A percentile compares a stretch with the other conserved stretches of the same genome.
phyloP scores from a whole-genome alignment of 257 asterid genomes.

The Agastache rugosa region DNA sequence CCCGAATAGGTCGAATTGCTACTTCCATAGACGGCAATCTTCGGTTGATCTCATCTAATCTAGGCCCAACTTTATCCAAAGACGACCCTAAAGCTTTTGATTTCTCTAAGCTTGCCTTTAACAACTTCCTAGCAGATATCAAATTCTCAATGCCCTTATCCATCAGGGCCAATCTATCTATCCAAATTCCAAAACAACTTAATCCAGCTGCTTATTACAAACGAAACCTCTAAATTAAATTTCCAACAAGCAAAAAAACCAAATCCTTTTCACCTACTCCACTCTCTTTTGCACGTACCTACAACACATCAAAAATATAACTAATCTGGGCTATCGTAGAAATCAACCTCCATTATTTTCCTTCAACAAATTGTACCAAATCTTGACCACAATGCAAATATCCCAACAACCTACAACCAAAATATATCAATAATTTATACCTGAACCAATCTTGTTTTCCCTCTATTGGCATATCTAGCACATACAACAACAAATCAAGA shows the following conservation, averaged over 20 bases:
- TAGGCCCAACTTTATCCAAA: conserved; percentile 66
- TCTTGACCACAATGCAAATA: conserved; percentile 31
- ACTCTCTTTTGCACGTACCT: conserved; percentile 1
- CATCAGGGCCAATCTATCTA: conserved; percentile 40
- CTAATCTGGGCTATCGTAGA: conserved; percentile 42
- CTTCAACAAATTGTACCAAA: conserved; percentile 35
- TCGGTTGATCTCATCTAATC: conserved; percentile 71
- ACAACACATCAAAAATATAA: neutral
- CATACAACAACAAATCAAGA: neutral
- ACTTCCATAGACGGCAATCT: conserved; percentile 77
- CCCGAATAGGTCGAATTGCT: conserved; percentile 80
- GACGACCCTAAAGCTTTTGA: conserved; percentile 57
- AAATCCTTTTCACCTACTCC: neutral
- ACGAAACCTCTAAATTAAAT: neutral
- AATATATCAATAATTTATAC: conserved; percentile 18
- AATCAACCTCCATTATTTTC: conserved; percentile 46
- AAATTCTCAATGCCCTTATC: conserved; percentile 64
- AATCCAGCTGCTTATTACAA: conserved; percentile 11
- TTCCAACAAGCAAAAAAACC: neutral
- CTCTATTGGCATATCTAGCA: conserved; percentile 5
- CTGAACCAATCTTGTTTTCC: neutral
- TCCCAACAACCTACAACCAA: conserved; percentile 34
- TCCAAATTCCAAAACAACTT: neutral
- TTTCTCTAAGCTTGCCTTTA: conserved; percentile 68
- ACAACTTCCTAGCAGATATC: conserved; percentile 67